These are phyloP conservation scores for Malus sylvestris DNA, from an alignment of 306 rosid species.

Conservation along the genomic window DNA sequence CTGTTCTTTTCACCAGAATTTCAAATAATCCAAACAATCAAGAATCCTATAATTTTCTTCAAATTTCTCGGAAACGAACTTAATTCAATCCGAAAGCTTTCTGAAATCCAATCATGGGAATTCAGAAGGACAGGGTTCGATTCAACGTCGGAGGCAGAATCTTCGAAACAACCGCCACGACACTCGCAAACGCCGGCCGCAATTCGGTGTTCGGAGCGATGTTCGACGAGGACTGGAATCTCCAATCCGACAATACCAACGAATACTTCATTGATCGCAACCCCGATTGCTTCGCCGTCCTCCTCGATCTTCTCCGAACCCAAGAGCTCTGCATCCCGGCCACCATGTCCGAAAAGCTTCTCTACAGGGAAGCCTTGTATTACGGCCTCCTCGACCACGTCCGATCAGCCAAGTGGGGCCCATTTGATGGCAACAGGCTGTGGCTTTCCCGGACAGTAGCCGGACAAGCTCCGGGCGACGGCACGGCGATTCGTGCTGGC, in stretches of 20 bases:
- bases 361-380: constrained; percentile 72
- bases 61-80: constrained; percentile 1
- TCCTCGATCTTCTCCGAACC: constrained; percentile 82
- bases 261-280: constrained; percentile 87
- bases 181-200: constrained; percentile 88
- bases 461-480: constrained; percentile 92
- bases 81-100: constrained; percentile 21
- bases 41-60: not conserved
- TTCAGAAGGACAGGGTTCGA: constrained; percentile 57
- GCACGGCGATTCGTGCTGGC: constrained; percentile 84
- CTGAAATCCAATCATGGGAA: constrained; percentile 43
- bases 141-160: constrained; percentile 92
- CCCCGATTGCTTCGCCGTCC: constrained; percentile 74
- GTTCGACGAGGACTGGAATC: constrained; percentile 74
- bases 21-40: not conserved
- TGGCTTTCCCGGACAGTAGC: constrained; percentile 40
- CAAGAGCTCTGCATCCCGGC: constrained; percentile 50
- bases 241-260: constrained; percentile 11
- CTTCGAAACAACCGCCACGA: constrained; percentile 80
- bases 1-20: not conserved
- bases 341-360: constrained; percentile 58
- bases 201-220: constrained; percentile 81
- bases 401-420: constrained; percentile 79
- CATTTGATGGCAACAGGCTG: constrained; percentile 70
- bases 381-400: constrained; percentile 75